Base-by-base conservation (phyloP, 2,329 filamentous ascomycete genomes). In the Chaetoscypha palmicola region DNA sequence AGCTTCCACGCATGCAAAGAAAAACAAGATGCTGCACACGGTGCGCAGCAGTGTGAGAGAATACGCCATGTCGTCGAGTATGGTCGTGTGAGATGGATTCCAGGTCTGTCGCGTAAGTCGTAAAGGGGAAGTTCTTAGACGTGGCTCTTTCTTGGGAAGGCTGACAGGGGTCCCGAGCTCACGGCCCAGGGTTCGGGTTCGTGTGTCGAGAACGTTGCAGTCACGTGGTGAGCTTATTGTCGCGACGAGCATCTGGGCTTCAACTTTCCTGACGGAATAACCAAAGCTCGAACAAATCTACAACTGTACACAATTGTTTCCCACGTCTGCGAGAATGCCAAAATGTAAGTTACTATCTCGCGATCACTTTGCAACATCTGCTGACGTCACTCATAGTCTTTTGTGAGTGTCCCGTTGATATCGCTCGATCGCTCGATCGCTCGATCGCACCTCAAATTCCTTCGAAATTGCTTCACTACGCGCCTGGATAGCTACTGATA, bases 291-390 rank as follows among this genome's bases (percentile, higher is more conserved):
- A n/a, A n/a, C n/a, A n/a, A n/a, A n/a, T n/a, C n/a, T n/a, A n/a
- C n/a, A n/a, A n/a, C n/a, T n/a, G n/a, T n/a, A n/a, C n/a, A n/a
- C n/a, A n/a, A n/a, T n/a, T n/a, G n/a, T n/a, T 33, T 38, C 11
- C 19, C 20, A 24, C 19, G 28, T 34, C 32, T 36, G 49, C 43
- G 72, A 85, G 74, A 53, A 91, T 92, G 86, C 86, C 85, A 47
- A 91, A 91, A 76, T 92, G 88, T 91, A 77, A 77, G 83, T 76
- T 23, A 5, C 3, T 2, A 8, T 12, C 12, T 34, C 49, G 47
- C 49, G 28, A 23, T 40, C 43, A 20, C 22, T 38, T 19, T 24
- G 17, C 28, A 9, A 43, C 37, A 9, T 14, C 39, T 55, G 50
- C 65, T 72, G 64, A 71, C 66, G 56, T 53, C 58, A 50, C 12